Evolutionary conservation across 352 stramenopile genomes (phyloP).

Genomic region (Phytophthora fragariae): DNA sequence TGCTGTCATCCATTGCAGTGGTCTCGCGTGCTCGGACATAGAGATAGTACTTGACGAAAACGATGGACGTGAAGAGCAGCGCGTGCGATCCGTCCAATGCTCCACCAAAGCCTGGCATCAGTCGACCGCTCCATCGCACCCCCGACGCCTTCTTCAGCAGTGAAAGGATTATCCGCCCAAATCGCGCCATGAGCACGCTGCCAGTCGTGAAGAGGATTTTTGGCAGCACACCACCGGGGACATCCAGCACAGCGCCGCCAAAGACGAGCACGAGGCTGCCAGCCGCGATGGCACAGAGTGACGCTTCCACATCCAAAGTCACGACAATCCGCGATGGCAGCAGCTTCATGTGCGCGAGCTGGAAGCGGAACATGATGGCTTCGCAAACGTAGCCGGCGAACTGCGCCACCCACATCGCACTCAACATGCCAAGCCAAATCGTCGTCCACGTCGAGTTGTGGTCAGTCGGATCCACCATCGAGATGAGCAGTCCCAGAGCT

Average conservation of each 20-base stretch:
- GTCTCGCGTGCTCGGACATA: constrained; percentile 38
- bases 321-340: constrained; percentile 55
- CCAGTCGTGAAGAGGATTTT: constrained; percentile 79
- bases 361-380: constrained; percentile 62
- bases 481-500: constrained; percentile 44
- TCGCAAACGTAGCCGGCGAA: constrained; percentile 59
- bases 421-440: constrained; percentile 51
- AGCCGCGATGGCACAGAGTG: constrained; percentile 46
- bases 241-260: constrained; percentile 37
- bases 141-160: constrained; percentile 94
- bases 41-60: constrained; percentile 63
- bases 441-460: constrained; percentile 40
- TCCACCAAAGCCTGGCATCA: constrained; percentile 94
- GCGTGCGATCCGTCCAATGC: constrained; percentile 92
- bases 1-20: constrained; percentile 10
- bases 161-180: constrained; percentile 92
- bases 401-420: constrained; percentile 55
- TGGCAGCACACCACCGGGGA: constrained; percentile 60
- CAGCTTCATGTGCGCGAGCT: constrained; percentile 49
- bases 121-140: constrained; percentile 92
- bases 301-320: constrained; percentile 57
- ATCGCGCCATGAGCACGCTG: constrained; percentile 88
- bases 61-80: constrained; percentile 86
- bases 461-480: constrained; percentile 55
- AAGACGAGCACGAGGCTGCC: constrained; percentile 50